phyloP scores from a whole-genome alignment of 805 yeast species.

The Candida pini region DNA sequence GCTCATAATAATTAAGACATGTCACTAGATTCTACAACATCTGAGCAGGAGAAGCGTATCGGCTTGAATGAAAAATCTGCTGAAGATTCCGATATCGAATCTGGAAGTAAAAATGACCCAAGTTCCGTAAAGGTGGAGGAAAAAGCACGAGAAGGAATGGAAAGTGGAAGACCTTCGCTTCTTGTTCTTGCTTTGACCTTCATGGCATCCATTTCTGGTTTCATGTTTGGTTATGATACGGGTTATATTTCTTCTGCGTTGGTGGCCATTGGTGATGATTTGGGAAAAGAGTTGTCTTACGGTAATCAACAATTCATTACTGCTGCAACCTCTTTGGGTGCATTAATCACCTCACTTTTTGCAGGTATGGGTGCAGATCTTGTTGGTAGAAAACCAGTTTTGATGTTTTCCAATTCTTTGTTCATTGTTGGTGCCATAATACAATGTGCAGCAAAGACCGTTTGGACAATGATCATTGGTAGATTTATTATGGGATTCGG shows the following conservation, averaged over 20 bases:
- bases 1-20: too few relatives aligned
- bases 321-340: slow-evolving; percentile 92
- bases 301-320: slow-evolving; percentile 90
- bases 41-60: too few relatives aligned
- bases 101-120: not conserved
- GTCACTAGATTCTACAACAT: too few relatives aligned
- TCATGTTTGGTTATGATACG: slow-evolving; percentile 96
- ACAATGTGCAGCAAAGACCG: slow-evolving; percentile 74
- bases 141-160: too few relatives aligned
- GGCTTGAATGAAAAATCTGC: slow-evolving; percentile 2
- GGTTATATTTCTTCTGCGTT: slow-evolving; percentile 94
- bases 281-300: slow-evolving; percentile 54
- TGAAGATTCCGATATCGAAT: not conserved
- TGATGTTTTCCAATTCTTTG: slow-evolving; percentile 75
- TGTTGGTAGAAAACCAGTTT: slow-evolving; percentile 78
- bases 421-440: slow-evolving; percentile 81
- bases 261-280: slow-evolving; percentile 76
- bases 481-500: slow-evolving; percentile 94
- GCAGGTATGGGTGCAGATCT: slow-evolving; percentile 83
- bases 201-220: slow-evolving; percentile 86
- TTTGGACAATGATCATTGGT: slow-evolving; percentile 91
- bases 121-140: slow-evolving; percentile 45
- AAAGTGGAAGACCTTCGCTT: slow-evolving; percentile 49
- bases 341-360: slow-evolving; percentile 67
- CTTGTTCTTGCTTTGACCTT: slow-evolving; percentile 65